Conservation (phyloP, 208 protist species). For the Crithidia sp. region DNA sequence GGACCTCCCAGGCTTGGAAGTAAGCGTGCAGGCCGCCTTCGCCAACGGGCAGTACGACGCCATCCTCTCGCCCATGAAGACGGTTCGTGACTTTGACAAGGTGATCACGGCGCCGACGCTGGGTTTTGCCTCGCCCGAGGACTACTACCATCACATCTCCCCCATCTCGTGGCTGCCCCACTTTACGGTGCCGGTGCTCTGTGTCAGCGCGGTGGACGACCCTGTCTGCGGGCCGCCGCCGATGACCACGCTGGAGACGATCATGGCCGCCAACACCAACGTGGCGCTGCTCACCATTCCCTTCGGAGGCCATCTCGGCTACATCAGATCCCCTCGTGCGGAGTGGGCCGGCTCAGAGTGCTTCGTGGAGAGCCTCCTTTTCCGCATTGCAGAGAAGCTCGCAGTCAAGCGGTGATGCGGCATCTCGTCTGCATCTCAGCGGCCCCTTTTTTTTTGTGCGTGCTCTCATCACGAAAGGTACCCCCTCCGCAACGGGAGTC, state of each 20-base stretch:
- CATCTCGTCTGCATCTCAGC: background rate
- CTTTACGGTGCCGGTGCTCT: constrained; percentile 62
- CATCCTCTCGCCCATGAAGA: constrained; percentile 43
- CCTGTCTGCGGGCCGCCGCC: constrained; percentile 52
- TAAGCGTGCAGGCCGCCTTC: constrained; percentile 40
- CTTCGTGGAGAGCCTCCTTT: constrained; percentile 45
- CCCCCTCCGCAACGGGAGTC: no score
- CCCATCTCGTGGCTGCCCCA: constrained; percentile 51
- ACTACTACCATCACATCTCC: constrained; percentile 71
- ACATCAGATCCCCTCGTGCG: constrained; percentile 35
- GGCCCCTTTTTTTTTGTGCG: background rate
- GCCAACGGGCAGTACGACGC: constrained; percentile 22
- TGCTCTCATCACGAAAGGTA: no score
- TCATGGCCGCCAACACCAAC: constrained; percentile 42
- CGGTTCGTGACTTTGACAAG: constrained; percentile 62
- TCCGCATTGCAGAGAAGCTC: constrained; percentile 17
- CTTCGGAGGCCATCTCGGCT: constrained; percentile 69
- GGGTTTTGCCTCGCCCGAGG: constrained; percentile 50
- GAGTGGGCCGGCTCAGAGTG: constrained; percentile 55
- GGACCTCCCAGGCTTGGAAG: constrained; percentile 37
- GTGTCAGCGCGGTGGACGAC: constrained; percentile 64
- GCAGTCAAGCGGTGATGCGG: background rate
- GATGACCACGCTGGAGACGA: constrained; percentile 27
- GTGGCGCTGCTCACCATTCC: constrained; percentile 55
- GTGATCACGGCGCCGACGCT: constrained; percentile 66